Evolutionary conservation across 257 asterid genomes (phyloP), one percentile per base, ranked within the genome.

Genomic region (Nyctanthes arbortristis): DNA sequence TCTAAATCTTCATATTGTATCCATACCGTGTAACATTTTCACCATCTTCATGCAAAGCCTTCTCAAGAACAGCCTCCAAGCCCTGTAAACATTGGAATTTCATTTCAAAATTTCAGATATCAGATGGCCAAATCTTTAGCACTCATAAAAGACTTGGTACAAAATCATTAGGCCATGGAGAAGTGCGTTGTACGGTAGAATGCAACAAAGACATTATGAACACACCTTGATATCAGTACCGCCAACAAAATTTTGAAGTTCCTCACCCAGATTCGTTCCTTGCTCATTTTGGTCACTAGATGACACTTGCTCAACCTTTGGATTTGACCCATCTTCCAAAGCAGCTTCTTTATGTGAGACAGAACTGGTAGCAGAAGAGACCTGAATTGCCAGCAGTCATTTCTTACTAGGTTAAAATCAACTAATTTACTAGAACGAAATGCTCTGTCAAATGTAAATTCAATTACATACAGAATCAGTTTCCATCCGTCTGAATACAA

Each of bases 11-110:
- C 60, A 62, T 68, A 33, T 7, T 47, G 80, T 60, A 61, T 71
- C 63, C 70, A 30, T 81, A 92, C 99, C 96, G 89, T 36, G 92
- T 76, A 74, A 81, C 88, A 77, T 94, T 92, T 72, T 87, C 95
- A 71, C 96, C 93, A 74, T 91, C 98, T 83, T 89, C 99, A 67
- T 83, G 85, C 78, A 94, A 97, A 65, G 98, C 99, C 80, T 94
- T 94, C 84, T 91, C 97, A 18, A 94, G 90, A 79, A 85, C 98
- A 78, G 99, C 99, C 90, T 94, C 99, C 75, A 94, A 78, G 78
- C 97, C 99, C 99, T 94, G 68, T 35, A 70, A 68, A 79, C 32
- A 43, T 70, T 61, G 54, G 30, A 66, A n/a, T 68, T 71, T 62
- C 69, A 66, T 63, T 67, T 47, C 56, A 73, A 18, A 54, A 74